phyloP scores from a whole-genome alignment of 2,329 filamentous ascomycete species.

The Colletotrichum abscissum region DNA sequence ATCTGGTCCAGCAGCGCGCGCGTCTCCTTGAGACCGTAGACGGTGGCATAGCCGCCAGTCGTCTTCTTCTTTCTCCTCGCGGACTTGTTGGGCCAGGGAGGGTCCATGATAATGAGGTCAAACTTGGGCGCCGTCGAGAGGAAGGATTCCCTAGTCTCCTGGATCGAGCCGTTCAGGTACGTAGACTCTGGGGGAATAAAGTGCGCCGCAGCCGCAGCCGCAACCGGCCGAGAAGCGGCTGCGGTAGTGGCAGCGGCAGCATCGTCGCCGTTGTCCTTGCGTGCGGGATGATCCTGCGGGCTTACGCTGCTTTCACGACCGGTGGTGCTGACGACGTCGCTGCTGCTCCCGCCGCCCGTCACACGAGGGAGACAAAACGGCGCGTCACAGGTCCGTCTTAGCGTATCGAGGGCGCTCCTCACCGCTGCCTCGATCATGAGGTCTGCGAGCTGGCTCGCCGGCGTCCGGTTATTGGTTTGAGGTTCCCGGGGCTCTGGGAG shows the following conservation, averaged over 20 bases:
- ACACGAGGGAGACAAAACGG: constrained; percentile 60
- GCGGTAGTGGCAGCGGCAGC: neutral
- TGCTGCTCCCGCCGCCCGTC: constrained; percentile 23
- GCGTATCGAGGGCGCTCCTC: constrained; percentile 54
- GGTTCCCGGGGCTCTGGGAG: constrained; percentile 63
- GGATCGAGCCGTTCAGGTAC: constrained; percentile 62
- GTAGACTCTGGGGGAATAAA: constrained; percentile 55
- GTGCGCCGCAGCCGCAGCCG: constrained; percentile 13
- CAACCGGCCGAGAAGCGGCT: neutral
- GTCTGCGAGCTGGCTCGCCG: constrained; percentile 62
- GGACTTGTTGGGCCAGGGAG: constrained; percentile 85
- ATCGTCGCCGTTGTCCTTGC: neutral
- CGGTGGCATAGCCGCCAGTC: constrained; percentile 60
- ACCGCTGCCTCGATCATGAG: constrained; percentile 63
- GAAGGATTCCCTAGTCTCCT: constrained; percentile 53
- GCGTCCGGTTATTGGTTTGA: constrained; percentile 49
- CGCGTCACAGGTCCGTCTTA: constrained; percentile 49
- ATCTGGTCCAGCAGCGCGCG: constrained; percentile 62
- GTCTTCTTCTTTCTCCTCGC: constrained; percentile 73
- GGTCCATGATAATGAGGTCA: constrained; percentile 78
- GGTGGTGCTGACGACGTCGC: neutral
- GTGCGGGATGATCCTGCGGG: neutral
- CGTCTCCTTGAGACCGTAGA: constrained; percentile 58
- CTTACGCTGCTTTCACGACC: neutral
- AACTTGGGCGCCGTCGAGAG: constrained; percentile 62